A percentile compares a stretch with the other conserved stretches of the same genome.
These are phyloP conservation scores for Beta macrorhiza DNA, from an alignment of 179 eudicot genomes.

Conservation along the genomic window DNA sequence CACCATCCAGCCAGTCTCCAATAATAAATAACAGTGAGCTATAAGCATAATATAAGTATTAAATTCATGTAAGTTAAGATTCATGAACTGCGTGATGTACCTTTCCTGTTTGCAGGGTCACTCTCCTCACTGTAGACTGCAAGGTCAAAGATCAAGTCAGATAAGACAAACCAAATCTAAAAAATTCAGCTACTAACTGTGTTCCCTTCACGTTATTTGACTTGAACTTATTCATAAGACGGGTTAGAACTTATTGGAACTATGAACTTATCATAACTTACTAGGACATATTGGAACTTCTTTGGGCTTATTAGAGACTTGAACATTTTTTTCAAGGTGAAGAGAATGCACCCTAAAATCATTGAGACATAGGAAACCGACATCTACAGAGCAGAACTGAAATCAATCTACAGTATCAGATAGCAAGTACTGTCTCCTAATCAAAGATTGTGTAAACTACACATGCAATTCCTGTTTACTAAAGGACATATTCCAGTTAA, in stretches of 20 bases:
- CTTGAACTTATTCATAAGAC: too few species aligned
- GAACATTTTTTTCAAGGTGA: too few species aligned
- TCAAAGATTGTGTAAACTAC: background rate
- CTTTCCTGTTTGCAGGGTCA: conserved; percentile 76
- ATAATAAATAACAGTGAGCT: background rate
- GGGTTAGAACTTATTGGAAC: too few species aligned
- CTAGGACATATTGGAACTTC: too few species aligned
- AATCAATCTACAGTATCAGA: background rate
- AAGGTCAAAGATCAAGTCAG: conserved; percentile 29
- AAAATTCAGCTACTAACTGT: background rate
- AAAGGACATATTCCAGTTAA: background rate
- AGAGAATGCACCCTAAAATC: too few species aligned
- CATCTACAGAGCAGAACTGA: background rate
- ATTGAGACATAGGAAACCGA: background rate
- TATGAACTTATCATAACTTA: too few species aligned
- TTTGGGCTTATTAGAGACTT: too few species aligned
- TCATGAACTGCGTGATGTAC: conserved; percentile 33
- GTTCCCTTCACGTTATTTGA: too few species aligned
- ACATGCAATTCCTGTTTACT: background rate
- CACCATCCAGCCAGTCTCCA: background rate
- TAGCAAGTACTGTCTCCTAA: background rate
- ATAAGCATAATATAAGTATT: background rate
- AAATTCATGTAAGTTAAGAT: background rate
- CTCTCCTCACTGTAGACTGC: conserved; percentile 92
- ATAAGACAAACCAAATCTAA: background rate